Evolutionary conservation across 2,329 filamentous ascomycete genomes (phyloP).

Genomic region (Thelonectria rubi): DNA sequence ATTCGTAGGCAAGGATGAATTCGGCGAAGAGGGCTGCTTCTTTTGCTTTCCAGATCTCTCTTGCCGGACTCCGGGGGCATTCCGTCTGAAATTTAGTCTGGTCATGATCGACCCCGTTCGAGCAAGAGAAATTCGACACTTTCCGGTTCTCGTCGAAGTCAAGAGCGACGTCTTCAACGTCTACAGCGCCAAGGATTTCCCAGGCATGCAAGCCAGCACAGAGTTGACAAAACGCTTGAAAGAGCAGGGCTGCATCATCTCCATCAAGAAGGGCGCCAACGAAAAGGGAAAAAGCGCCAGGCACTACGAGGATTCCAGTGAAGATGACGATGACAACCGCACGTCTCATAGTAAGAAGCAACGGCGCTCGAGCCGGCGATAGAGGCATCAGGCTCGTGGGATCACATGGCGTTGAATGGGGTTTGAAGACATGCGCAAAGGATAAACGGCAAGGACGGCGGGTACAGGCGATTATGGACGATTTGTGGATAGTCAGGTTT

Average conservation of each 20-base stretch:
- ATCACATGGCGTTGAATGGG: slow-evolving; percentile 29
- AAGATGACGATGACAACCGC: slow-evolving; percentile 48
- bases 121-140: slow-evolving; percentile 56
- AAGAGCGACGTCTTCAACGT: slow-evolving; percentile 80
- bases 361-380: slow-evolving; percentile 33
- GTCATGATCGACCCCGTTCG: slow-evolving; percentile 73
- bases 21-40: slow-evolving; percentile 78
- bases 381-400: slow-evolving; percentile 12
- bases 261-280: slow-evolving; percentile 82
- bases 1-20: slow-evolving; percentile 79
- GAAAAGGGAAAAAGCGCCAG: slow-evolving; percentile 61
- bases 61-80: slow-evolving; percentile 79
- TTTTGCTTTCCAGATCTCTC: slow-evolving; percentile 88
- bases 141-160: slow-evolving; percentile 59
- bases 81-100: slow-evolving; percentile 77
- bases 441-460: slow-evolving; percentile 27
- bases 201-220: slow-evolving; percentile 83
- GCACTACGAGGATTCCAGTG: slow-evolving; percentile 55
- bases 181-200: slow-evolving; percentile 86
- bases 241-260: slow-evolving; percentile 83
- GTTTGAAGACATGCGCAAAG: slow-evolving; percentile 15
- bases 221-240: slow-evolving; percentile 77
- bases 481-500: neutral
- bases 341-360: slow-evolving; percentile 36
- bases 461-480: slow-evolving; percentile 16